Base-by-base conservation (phyloP, 345 rosid species). In the Eucalyptus leucophloia region DNA sequence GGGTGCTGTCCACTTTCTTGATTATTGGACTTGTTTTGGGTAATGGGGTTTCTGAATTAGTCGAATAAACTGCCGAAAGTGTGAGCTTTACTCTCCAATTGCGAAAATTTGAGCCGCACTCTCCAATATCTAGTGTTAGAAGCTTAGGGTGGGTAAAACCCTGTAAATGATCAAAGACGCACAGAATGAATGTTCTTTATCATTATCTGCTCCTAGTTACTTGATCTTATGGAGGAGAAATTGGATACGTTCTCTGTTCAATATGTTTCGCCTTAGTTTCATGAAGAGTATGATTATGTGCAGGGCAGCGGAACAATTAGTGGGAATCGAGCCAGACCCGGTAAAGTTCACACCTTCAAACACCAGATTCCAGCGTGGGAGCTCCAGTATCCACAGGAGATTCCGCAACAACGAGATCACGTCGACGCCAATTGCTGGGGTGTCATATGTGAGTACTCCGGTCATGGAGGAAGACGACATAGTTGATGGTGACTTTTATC, bases 221-320 rank as follows among this genome's bases (percentile, higher is more conserved):
- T 37, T 53, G 0, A 0, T 53, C 58, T 24, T 58, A 12, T 37
- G 83, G 83, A 77, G 83, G 47, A 37, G 28, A 77, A 77, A 37
- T 60, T 11, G 42, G 42, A 42, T 42, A 2, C 7, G 82, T 62
- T 47, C 85, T 37, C 72, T 88, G 85, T 32, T 88, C 89, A 56
- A 86, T 85, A 60, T 86, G 81, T 34, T 24, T 37, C 1, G 5
- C 42, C 53, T 60, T 12, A 4, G 47, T 62, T 86, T 42, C 67
- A 19, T 34, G 72, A 50, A 56, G 60, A 34, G 19, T 45, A 19
- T 45, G 3, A 45, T 32, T 23, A 17, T 47, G 72, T 87, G 85
- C 93, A 97, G 99, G 99, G 99, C 98, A 7, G 99, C 94, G 32
- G 99, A 98, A 89, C 99, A 98, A 92, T 92, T 98, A 30, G 96